phyloP scores from a whole-genome alignment of 805 yeast species.

The Candida gorgasii region DNA sequence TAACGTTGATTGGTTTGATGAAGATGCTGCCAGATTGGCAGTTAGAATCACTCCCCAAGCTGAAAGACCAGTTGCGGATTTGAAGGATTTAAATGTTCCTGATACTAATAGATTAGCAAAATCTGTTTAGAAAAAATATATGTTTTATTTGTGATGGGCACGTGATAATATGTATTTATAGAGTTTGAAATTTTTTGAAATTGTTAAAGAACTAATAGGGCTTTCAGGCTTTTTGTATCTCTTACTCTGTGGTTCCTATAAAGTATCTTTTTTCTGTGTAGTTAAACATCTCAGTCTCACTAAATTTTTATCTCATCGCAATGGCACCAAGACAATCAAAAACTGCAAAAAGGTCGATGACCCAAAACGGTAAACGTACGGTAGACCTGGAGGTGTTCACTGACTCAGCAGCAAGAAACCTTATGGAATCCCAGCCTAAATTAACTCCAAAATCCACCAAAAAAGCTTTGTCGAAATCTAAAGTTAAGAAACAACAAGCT shows the following conservation, averaged over 20 bases:
- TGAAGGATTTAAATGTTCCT: constrained; percentile 35
- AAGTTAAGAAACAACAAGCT: constrained; percentile 66
- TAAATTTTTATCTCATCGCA: constrained; percentile 13
- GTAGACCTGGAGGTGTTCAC: constrained; percentile 66
- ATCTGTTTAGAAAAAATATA: neutral
- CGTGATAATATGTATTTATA: too few relatives aligned
- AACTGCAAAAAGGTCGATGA: constrained; percentile 55
- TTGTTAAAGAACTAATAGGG: too few relatives aligned
- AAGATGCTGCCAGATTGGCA: constrained; percentile 31
- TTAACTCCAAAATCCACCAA: constrained; percentile 59
- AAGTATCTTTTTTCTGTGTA: too few relatives aligned
- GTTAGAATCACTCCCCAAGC: constrained; percentile 41
- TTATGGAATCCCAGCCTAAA: constrained; percentile 58
- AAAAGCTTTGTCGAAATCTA: constrained; percentile 48
- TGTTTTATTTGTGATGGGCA: too few relatives aligned
- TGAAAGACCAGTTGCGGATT: constrained; percentile 37
- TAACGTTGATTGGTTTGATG: constrained; percentile 34
- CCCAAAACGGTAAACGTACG: constrained; percentile 54
- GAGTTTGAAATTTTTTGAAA: too few relatives aligned
- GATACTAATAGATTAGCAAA: constrained; percentile 21
- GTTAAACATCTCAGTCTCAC: too few relatives aligned
- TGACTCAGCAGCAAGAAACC: constrained; percentile 70
- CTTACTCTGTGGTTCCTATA: too few relatives aligned
- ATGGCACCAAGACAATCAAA: constrained; percentile 65
- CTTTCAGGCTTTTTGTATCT: too few relatives aligned